Base-by-base conservation (phyloP, 208 protist species). In the Borovskyia barvae region DNA sequence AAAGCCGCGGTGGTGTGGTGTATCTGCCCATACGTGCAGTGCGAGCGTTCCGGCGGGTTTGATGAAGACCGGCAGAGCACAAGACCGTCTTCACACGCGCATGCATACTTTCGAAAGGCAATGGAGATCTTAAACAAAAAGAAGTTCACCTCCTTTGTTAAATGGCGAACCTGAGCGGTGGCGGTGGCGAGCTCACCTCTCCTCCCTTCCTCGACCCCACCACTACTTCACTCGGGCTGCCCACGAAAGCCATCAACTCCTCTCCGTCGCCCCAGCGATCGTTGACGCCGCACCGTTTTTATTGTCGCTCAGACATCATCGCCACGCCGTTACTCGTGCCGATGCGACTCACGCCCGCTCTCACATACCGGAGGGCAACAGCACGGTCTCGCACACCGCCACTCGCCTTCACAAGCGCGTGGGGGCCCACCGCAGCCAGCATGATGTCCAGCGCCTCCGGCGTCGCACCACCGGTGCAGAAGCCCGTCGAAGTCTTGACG, bases 401-500 rank as follows among this genome's bases (percentile, higher is more conserved):
- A 52, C 78, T 84, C 3, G 90, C 94, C 78, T 98, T 98, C 41
- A 97, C 90, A 11, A 66, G 37, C 2, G 75, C 78, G 0, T 32
- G 51, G 36, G 92, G 86, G 28, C 93, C 95, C 17, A 97, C 93
- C 2, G 87, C 80, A 0, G 81, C 71, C 42, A 95, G 78, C 95
- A 98, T 98, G 5, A 98, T 49, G 50, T 87, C 77, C 20, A 97
- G 69, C 30, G 70, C 77, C 74, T 97, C 87, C 2, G 78, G 80
- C 3, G 85, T 97, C 11, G 95, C 88, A 12, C 94, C 96, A 42
- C 71, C 80, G 7, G 75, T 90, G 64, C 80, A 85, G 67, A 98
- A 98, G 11, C 97, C 97, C 15, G 95, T 98, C 5, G 91, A 97
- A 0, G 97, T 98, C 77, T 98, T 98, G 46, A 98, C 94, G 54